Conservation (phyloP, 2,329 filamentous ascomycete genomes). For the Fusarium humuli region DNA sequence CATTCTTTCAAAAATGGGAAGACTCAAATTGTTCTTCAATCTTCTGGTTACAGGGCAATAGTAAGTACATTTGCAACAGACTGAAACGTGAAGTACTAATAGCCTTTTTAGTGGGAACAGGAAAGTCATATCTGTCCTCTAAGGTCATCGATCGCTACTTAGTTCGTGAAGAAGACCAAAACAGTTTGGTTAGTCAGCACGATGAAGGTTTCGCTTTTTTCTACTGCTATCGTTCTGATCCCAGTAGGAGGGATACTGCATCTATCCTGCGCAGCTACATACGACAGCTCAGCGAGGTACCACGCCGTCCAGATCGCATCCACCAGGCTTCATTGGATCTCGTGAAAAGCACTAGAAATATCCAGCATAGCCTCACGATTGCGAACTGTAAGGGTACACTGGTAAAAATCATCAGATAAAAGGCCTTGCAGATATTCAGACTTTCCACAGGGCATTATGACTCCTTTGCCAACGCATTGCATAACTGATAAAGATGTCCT, state of each 20-base stretch:
- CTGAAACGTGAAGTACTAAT: too few relatives aligned
- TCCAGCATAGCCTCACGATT: fast-evolving
- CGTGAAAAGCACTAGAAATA: fast-evolving
- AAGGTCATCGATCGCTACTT: background rate
- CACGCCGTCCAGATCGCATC: background rate
- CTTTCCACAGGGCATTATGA: too few relatives aligned
- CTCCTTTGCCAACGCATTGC: too few relatives aligned
- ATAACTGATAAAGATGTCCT: too few relatives aligned
- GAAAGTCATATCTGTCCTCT: background rate
- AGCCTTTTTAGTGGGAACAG: too few relatives aligned
- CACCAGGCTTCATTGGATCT: background rate
- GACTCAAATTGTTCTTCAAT: background rate
- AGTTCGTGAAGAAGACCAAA: background rate
- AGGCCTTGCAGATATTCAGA: too few relatives aligned
- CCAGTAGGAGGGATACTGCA: background rate
- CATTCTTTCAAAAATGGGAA: too few relatives aligned
- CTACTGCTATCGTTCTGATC: background rate
- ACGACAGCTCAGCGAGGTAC: background rate
- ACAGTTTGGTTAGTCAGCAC: too few relatives aligned
- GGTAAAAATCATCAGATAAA: background rate
- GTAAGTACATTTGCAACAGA: too few relatives aligned
- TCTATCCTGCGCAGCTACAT: background rate
- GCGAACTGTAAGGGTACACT: background rate
- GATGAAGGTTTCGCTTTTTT: background rate
- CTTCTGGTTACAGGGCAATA: background rate